phyloP scores from a whole-genome alignment of 805 yeast genomes.

The Lipomyces starkeyi region DNA sequence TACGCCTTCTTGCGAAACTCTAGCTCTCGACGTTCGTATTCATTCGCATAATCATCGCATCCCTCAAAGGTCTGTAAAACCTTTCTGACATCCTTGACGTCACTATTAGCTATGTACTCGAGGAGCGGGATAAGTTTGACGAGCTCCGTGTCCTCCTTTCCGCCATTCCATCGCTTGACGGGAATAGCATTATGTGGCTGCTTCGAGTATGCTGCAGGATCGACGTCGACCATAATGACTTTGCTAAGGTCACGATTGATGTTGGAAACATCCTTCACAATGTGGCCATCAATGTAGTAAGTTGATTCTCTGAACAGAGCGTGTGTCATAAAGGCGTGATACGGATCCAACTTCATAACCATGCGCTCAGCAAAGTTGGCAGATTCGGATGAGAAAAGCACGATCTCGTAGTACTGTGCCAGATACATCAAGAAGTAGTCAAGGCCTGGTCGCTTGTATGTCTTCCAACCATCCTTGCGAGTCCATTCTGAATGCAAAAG shows the following conservation, averaged over 20 bases:
- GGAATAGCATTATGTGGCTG: constrained; percentile 97
- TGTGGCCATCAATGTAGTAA: constrained; percentile 83
- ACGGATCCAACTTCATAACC: constrained; percentile 89
- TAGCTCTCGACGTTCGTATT: constrained; percentile 78
- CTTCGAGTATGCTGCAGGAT: constrained; percentile 69
- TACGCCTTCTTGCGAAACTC: constrained; percentile 68
- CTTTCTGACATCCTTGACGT: constrained; percentile 86
- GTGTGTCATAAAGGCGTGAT: constrained; percentile 85
- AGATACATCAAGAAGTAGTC: constrained; percentile 95
- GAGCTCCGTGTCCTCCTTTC: constrained; percentile 74
- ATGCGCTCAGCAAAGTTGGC: constrained; percentile 84
- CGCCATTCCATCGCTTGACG: constrained; percentile 85
- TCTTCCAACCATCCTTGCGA: constrained; percentile 92
- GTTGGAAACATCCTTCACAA: constrained; percentile 86
- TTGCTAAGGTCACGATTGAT: constrained; percentile 90
- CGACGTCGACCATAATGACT: constrained; percentile 78
- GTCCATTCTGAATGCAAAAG: constrained; percentile 93
- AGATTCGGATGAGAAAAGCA: constrained; percentile 82
- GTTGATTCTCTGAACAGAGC: constrained; percentile 91
- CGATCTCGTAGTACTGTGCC: constrained; percentile 95
- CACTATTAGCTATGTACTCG: constrained; percentile 91
- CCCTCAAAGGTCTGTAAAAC: constrained; percentile 74
- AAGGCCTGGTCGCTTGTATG: constrained; percentile 98
- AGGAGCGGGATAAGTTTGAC: constrained; percentile 86
- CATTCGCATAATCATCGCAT: constrained; percentile 71